Conservation (phyloP, 345 rosid genomes). For the Citrus sp. region DNA sequence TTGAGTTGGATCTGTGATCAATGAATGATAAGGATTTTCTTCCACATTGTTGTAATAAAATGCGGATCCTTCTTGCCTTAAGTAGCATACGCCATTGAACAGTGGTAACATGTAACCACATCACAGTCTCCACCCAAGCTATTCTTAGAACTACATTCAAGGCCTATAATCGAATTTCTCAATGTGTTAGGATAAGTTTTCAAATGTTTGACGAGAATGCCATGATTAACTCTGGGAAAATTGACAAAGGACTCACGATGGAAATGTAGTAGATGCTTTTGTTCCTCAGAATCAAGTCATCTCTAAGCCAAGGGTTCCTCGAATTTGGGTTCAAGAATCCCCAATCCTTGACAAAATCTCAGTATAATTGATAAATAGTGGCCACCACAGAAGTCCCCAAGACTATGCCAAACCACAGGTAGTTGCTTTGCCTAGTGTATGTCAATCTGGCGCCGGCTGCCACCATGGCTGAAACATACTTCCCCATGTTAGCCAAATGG, state of each 20-base stretch:
- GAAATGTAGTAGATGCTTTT: constrained; percentile 69
- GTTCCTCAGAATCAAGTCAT: constrained; percentile 69
- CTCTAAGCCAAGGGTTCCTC: constrained; percentile 76
- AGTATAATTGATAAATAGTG: constrained; percentile 76
- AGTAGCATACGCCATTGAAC: constrained; percentile 47
- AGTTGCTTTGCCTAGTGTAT: constrained; percentile 46
- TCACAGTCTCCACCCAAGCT: constrained; percentile 76
- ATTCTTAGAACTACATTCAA: constrained; percentile 70
- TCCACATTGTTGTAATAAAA: constrained; percentile 7
- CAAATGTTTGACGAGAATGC: neutral
- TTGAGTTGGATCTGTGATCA: constrained; percentile 2
- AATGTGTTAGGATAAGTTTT: neutral
- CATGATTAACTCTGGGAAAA: neutral
- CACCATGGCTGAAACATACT: constrained; percentile 91
- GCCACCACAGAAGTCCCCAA: constrained; percentile 63
- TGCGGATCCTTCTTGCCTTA: constrained; percentile 9
- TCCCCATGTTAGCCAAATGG: constrained; percentile 92
- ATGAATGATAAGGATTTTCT: neutral
- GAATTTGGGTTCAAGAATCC: constrained; percentile 76
- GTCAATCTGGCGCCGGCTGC: constrained; percentile 89
- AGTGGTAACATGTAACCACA: constrained; percentile 43
- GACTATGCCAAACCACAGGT: constrained; percentile 54
- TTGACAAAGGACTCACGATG: constrained; percentile 48
- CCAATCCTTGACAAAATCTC: constrained; percentile 99
- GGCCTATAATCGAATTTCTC: constrained; percentile 40